These are phyloP conservation scores for Tripterygium wilfordii DNA, from an alignment of 177 flowering plant species.

Conservation along the genomic window DNA sequence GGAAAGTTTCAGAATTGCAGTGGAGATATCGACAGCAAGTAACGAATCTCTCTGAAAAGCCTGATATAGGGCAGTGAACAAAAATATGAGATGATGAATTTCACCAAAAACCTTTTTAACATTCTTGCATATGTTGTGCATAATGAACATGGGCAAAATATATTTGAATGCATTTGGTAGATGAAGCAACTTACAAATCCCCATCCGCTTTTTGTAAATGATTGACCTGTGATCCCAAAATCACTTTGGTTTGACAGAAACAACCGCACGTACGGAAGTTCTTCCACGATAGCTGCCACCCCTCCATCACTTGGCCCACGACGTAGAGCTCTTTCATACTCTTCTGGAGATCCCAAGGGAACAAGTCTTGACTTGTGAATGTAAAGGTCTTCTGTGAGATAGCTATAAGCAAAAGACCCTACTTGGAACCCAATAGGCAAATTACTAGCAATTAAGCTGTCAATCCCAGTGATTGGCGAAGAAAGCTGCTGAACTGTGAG, in stretches of 20 bases:
- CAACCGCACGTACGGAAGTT: slow-evolving; percentile 70
- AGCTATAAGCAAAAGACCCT: slow-evolving; percentile 61
- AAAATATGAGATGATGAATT: neutral
- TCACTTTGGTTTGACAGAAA: slow-evolving; percentile 42
- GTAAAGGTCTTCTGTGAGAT: slow-evolving; percentile 37
- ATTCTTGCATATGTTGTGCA: neutral
- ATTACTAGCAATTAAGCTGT: slow-evolving; percentile 54
- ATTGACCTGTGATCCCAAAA: slow-evolving; percentile 53
- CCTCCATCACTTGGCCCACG: slow-evolving; percentile 59
- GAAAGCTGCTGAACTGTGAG: slow-evolving; percentile 74
- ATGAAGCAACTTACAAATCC: slow-evolving; percentile 63
- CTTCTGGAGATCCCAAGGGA: slow-evolving; percentile 43
- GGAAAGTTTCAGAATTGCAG: slow-evolving; percentile 62
- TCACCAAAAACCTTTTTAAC: too few species aligned
- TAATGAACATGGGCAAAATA: neutral
- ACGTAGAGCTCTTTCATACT: slow-evolving; percentile 45
- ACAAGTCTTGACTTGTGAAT: slow-evolving; percentile 47
- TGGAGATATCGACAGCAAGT: slow-evolving; percentile 61
- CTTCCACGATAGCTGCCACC: slow-evolving; percentile 77
- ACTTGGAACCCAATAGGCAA: slow-evolving; percentile 67
- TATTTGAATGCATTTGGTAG: neutral
- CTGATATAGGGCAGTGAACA: slow-evolving; percentile 20
- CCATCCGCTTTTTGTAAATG: slow-evolving; percentile 73
- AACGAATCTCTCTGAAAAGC: slow-evolving; percentile 67
- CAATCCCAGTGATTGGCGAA: slow-evolving; percentile 64